Base-by-base conservation (phyloP, 306 rosid genomes). In the Fragaria ananassa region DNA sequence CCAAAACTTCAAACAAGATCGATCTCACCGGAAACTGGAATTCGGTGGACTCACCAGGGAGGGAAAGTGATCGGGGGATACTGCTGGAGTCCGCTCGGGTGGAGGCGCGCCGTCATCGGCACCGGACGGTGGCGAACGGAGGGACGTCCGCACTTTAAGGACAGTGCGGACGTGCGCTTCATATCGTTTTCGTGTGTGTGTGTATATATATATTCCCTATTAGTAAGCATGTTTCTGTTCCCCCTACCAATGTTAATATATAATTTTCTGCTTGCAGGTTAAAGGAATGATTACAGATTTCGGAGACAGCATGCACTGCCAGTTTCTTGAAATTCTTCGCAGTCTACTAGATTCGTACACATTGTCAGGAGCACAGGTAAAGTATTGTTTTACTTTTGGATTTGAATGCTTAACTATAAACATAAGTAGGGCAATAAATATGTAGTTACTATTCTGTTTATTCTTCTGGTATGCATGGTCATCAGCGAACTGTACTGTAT, bases 311-410 rank as follows among this genome's bases (percentile, higher is more conserved):
- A 94, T 91, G 98, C 90, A 94, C 78, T 94, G 98, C 79, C 98
- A 94, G 87, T 94, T 94, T 83, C 96, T 91, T 85, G 98, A 94
- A 89, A 94, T 94, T 84, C 96, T 94, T 84, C 97, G 98, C 63
- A 86, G 87, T 82, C 83, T 94, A 57, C 83, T 94, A 85, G 97
- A 94, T 87, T 91, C 97, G 6, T 82, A 87, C 82, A 84, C 96
- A 3, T 76, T 94, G 87, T 79, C 97, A 72, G 98, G 95, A 83
- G 89, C 89, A 5, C 98, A 94, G 97, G 98, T 94, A 77, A 8
- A 41, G 34, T 69, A 2, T 34, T 34, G 15, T 62, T 15, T 2
- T 63, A 64, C 49, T 18, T 67, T 23, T 63, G 58, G 76, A 67
- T 25, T 45, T 31, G 17, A 70, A 9, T 50, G 29, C 8, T 70